Evolutionary conservation across 192 early-diverging fungal species (phyloP).

Genomic region (Funneliformis mosseae): DNA sequence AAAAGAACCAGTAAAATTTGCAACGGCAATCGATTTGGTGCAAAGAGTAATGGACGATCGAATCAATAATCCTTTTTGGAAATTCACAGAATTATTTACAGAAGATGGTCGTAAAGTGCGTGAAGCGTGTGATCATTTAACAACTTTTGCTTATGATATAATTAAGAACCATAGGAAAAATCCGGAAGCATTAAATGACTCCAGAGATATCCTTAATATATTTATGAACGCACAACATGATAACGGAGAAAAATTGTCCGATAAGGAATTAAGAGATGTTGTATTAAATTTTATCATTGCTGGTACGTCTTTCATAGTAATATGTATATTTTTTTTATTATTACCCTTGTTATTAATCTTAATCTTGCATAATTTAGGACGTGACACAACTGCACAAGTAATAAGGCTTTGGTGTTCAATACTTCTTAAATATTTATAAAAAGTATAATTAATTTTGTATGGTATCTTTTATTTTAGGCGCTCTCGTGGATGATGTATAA

Average conservation of each 20-base stretch:
- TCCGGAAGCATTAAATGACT: slow-evolving; percentile 27
- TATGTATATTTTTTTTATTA: too few species aligned
- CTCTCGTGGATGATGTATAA: slow-evolving; percentile 56
- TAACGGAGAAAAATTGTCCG: slow-evolving; percentile 41
- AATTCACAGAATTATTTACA: slow-evolving; percentile 37
- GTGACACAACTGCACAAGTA: slow-evolving; percentile 64
- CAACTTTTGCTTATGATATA: slow-evolving; percentile 40
- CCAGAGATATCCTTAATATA: slow-evolving; percentile 45
- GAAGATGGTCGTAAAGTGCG: slow-evolving; percentile 34
- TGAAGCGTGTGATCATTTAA: slow-evolving; percentile 31
- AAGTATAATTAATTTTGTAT: too few species aligned
- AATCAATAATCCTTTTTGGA: slow-evolving; percentile 42
- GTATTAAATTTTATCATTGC: slow-evolving; percentile 49
- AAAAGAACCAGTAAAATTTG: slow-evolving; percentile 44
- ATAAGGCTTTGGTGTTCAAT: not conserved
- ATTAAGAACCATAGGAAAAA: slow-evolving; percentile 30
- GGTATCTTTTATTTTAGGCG: not conserved
- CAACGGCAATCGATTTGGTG: slow-evolving; percentile 54
- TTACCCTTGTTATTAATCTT: too few species aligned
- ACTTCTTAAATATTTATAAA: too few species aligned
- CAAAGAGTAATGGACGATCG: slow-evolving; percentile 43
- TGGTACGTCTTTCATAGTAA: not conserved
- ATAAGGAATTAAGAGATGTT: slow-evolving; percentile 50
- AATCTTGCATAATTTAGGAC: slow-evolving; percentile 36
- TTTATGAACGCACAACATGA: slow-evolving; percentile 51